These are phyloP conservation scores for Agaricus sinodeliciosus DNA, from an alignment of 768 basidiomycete species.

Conservation along the genomic window DNA sequence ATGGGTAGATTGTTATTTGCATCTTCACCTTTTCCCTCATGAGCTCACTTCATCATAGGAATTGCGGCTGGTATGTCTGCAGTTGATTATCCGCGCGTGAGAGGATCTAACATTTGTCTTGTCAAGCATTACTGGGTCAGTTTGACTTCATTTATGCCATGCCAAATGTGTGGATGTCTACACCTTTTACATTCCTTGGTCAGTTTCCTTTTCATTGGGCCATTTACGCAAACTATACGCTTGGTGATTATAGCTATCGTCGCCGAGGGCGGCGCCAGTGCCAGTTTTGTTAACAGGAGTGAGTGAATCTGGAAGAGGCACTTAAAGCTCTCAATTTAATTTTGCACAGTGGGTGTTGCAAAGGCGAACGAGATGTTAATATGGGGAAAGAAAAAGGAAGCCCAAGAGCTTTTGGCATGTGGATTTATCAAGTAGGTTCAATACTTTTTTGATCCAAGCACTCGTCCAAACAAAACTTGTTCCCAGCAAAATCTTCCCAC, in stretches of 20 bases:
- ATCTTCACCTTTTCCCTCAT: neutral
- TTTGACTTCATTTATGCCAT: constrained; percentile 72
- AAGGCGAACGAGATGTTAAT: constrained; percentile 69
- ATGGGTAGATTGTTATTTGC: constrained; percentile 43
- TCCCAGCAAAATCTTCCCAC: constrained; percentile 54
- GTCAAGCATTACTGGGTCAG: constrained; percentile 56
- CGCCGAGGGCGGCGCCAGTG: constrained; percentile 64
- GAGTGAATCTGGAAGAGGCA: constrained; percentile 14
- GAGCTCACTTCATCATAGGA: constrained; percentile 30
- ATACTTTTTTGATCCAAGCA: neutral
- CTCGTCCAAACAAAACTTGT: neutral
- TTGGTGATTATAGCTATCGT: constrained; percentile 41
- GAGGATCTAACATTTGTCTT: neutral
- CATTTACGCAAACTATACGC: neutral
- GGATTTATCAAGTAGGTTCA: constrained; percentile 58
- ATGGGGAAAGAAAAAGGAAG: constrained; percentile 60
- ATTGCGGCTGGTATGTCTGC: constrained; percentile 51
- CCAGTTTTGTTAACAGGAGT: constrained; percentile 63
- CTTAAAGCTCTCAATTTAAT: constrained; percentile 1
- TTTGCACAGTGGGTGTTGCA: constrained; percentile 50
- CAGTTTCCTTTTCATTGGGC: constrained; percentile 3
- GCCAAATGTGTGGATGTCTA: constrained; percentile 52
- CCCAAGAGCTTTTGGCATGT: constrained; percentile 48
- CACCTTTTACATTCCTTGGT: constrained; percentile 67
- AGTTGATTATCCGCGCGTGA: neutral